Conservation (phyloP, 306 rosid species). For the Lathyrus aphaca region DNA sequence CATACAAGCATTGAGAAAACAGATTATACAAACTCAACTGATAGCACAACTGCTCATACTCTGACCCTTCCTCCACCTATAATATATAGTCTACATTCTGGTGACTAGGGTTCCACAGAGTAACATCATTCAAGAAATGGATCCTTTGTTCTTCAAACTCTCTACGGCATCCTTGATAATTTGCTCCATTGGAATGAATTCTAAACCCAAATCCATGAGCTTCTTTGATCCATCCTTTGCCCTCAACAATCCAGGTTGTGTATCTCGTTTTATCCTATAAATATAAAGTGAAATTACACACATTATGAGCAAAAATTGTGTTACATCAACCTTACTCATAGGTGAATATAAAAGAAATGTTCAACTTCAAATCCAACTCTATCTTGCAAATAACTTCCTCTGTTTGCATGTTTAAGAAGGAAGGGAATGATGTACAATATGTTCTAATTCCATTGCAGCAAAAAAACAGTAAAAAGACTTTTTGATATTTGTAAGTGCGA, state of each 20-base stretch:
- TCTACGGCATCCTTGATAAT: conserved; percentile 87
- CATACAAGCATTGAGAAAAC: conserved; percentile 16
- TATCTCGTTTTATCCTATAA: conserved; percentile 65
- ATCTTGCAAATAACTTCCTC: conserved; percentile 3
- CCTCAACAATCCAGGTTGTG: conserved; percentile 82
- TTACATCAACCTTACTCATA: conserved; percentile 28
- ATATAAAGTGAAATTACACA: conserved; percentile 20
- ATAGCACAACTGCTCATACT: conserved; percentile 8
- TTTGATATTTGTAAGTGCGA: neutral
- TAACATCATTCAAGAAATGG: conserved; percentile 51
- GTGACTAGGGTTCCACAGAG: neutral
- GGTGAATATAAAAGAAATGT: conserved; percentile 2
- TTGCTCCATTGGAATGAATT: conserved; percentile 82
- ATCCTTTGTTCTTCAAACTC: conserved; percentile 73
- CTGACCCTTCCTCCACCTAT: neutral
- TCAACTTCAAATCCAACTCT: conserved; percentile 26
- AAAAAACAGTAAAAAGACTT: neutral
- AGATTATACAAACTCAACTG: conserved; percentile 21
- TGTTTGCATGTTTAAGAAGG: conserved; percentile 18
- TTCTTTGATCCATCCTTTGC: conserved; percentile 60
- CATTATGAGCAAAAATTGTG: conserved; percentile 24
- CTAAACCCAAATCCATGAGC: conserved; percentile 73
- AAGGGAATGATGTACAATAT: conserved; percentile 2
- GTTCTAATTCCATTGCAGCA: neutral
- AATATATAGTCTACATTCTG: neutral